Percentiles rank a stretch among this genome's conserved stretches.
Evolutionary conservation across 805 yeast species (phyloP).

Genomic region (Pichia rugopelliculosa): DNA sequence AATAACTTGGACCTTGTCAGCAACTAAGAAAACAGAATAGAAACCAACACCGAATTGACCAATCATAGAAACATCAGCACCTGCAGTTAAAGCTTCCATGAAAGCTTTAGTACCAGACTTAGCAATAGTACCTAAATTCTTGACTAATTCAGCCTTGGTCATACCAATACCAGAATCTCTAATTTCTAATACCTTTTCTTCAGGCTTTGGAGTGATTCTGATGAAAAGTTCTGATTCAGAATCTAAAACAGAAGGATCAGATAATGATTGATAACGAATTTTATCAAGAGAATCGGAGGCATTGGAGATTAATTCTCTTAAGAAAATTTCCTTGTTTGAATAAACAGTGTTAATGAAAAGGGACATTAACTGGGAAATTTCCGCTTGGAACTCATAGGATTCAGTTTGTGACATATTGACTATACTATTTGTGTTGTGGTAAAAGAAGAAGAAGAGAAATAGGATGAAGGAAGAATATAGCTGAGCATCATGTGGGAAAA

Average conservation of each 20-base stretch:
- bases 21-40: constrained; percentile 98
- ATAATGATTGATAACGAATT: constrained; percentile 92
- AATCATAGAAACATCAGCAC: constrained; percentile 99
- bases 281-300: constrained; percentile 99
- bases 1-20: constrained; percentile 97
- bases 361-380: constrained; percentile 99
- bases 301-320: constrained; percentile 97
- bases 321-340: constrained; percentile 97
- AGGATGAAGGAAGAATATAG: background rate
- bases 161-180: constrained; percentile 99
- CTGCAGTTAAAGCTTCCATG: constrained; percentile 99
- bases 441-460: background rate
- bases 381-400: constrained; percentile 98
- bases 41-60: constrained; percentile 99
- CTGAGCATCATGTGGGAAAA: background rate
- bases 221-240: constrained; percentile 94
- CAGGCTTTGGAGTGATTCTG: constrained; percentile 96
- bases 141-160: constrained; percentile 98
- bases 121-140: constrained; percentile 99
- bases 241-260: constrained; percentile 88
- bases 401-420: constrained; percentile 41
- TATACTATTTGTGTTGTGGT: background rate
- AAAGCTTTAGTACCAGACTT: constrained; percentile 99
- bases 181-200: constrained; percentile 86
- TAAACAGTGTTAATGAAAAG: constrained; percentile 99